Percentiles rank a stretch among this genome's conserved stretches.
phyloP scores from a whole-genome alignment of 108 stramenopile species.

The Parietichytrium sp. region DNA sequence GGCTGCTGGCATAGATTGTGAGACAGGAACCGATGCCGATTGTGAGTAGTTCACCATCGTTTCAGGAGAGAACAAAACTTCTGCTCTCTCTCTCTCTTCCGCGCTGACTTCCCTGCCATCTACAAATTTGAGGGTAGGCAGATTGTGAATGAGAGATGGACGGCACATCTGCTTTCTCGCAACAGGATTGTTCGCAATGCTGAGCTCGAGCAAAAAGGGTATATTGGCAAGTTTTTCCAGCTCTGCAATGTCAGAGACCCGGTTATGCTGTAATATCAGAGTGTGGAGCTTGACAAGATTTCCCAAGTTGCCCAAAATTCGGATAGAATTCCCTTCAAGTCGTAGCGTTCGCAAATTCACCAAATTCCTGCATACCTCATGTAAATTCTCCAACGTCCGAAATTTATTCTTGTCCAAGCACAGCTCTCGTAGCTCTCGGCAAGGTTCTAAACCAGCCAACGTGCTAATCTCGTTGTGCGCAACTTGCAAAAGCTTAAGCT shows the following conservation, averaged over 20 bases:
- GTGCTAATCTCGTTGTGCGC: slow-evolving; percentile 48
- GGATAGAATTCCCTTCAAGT: slow-evolving; percentile 50
- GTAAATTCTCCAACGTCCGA: slow-evolving; percentile 40
- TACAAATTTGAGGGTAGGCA: slow-evolving; percentile 19
- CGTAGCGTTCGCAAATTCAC: slow-evolving; percentile 47
- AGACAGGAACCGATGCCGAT: too few relatives aligned
- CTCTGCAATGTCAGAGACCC: slow-evolving; percentile 40
- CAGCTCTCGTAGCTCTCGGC: slow-evolving; percentile 50
- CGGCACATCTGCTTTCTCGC: slow-evolving; percentile 43
- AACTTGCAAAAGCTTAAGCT: slow-evolving; percentile 48
- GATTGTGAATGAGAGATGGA: neutral
- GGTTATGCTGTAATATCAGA: slow-evolving; percentile 34
- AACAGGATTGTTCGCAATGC: slow-evolving; percentile 40
- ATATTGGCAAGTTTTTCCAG: slow-evolving; percentile 38
- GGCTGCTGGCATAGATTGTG: too few relatives aligned
- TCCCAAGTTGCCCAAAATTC: slow-evolving; percentile 8
- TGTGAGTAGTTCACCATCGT: too few relatives aligned
- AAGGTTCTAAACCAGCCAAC: slow-evolving; percentile 45
- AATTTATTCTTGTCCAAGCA: slow-evolving; percentile 51
- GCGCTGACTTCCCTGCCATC: slow-evolving; percentile 36
- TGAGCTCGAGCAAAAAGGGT: neutral
- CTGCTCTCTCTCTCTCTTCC: slow-evolving; percentile 40
- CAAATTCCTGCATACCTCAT: neutral
- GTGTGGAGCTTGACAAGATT: neutral
- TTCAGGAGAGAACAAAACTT: neutral